Conservation (phyloP, 1,139 yeast genomes). For the Blastobotrys niveus region DNA sequence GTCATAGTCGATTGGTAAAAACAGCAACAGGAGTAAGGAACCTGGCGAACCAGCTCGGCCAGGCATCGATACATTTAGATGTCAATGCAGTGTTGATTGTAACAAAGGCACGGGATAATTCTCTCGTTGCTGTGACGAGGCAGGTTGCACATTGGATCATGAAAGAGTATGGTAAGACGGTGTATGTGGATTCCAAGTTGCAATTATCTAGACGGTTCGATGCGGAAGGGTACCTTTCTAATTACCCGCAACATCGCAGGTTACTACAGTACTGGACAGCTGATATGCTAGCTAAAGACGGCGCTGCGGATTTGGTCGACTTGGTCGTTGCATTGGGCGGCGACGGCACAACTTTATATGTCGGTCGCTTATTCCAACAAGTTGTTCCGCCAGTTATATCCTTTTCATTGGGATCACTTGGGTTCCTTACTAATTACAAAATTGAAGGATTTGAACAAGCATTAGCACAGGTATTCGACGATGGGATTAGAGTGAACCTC, state of each 20-base stretch:
- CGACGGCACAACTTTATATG: slow-evolving; percentile 83
- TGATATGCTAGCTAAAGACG: slow-evolving; percentile 41
- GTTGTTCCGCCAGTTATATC: slow-evolving; percentile 70
- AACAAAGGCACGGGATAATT: slow-evolving; percentile 80
- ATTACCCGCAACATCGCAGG: slow-evolving; percentile 23
- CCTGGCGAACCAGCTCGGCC: slow-evolving; percentile 66
- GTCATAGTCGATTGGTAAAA: slow-evolving; percentile 39
- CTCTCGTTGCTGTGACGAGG: slow-evolving; percentile 64
- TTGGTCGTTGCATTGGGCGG: slow-evolving; percentile 80
- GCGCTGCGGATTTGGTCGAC: slow-evolving; percentile 59
- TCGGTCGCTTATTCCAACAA: slow-evolving; percentile 69
- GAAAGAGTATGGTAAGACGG: slow-evolving; percentile 41
- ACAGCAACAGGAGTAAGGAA: slow-evolving; percentile 84
- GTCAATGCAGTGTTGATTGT: slow-evolving; percentile 69
- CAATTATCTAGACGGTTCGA: slow-evolving; percentile 58
- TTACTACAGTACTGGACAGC: slow-evolving; percentile 65
- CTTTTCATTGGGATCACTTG: slow-evolving; percentile 74
- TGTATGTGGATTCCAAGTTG: slow-evolving; percentile 67
- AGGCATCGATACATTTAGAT: slow-evolving; percentile 67
- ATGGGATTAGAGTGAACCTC: slow-evolving; percentile 71
- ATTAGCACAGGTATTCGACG: slow-evolving; percentile 51
- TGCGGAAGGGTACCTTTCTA: slow-evolving; percentile 38
- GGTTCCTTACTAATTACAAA: slow-evolving; percentile 59
- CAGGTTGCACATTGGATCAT: slow-evolving; percentile 76
- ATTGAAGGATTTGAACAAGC: slow-evolving; percentile 48